Percentiles rank a stretch among this genome's conserved stretches.
Conservation (phyloP, 2,329 filamentous ascomycete genomes). For the Lachnellula occidentalis region DNA sequence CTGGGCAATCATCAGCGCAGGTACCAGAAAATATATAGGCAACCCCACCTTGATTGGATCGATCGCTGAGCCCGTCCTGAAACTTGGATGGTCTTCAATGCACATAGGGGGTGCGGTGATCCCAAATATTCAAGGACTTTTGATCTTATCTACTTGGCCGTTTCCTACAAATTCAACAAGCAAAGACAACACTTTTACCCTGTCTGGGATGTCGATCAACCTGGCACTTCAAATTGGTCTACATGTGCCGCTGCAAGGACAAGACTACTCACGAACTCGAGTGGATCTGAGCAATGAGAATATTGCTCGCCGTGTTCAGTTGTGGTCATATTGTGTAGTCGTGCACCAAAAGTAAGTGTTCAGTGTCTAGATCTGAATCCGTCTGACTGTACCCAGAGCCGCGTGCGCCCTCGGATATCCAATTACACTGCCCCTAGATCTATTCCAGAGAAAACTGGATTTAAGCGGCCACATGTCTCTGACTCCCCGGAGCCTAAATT, state of each 20-base stretch:
- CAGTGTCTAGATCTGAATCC: neutral
- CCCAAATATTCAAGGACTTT: conserved; percentile 13
- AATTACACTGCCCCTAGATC: conserved; percentile 8
- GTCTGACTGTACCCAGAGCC: conserved; percentile 2
- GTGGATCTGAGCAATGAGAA: conserved; percentile 7
- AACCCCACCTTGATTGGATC: conserved; percentile 6
- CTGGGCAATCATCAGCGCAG: conserved; percentile 12
- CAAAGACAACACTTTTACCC: conserved; percentile 11
- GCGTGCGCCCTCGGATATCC: conserved; percentile 11
- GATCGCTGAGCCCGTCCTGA: conserved; percentile 3
- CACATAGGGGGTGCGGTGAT: conserved; percentile 9
- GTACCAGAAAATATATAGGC: conserved; percentile 4
- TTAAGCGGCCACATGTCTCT: conserved; percentile 3
- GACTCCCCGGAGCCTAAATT: conserved; percentile 1
- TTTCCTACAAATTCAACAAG: conserved; percentile 11
- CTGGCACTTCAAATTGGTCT: conserved; percentile 12
- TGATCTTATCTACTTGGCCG: conserved; percentile 11
- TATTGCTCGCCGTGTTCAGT: conserved; percentile 4
- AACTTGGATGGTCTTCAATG: conserved; percentile 10
- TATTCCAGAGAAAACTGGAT: conserved; percentile 9
- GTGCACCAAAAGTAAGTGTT: conserved; percentile 12
- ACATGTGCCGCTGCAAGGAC: conserved; percentile 12
- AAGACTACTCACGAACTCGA: conserved; percentile 11
- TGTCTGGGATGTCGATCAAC: conserved; percentile 9
- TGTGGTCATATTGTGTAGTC: conserved; percentile 12